Conservation (phyloP, 202 grass and related monocot species). For the Schoenoplectus tabernaemontani region DNA sequence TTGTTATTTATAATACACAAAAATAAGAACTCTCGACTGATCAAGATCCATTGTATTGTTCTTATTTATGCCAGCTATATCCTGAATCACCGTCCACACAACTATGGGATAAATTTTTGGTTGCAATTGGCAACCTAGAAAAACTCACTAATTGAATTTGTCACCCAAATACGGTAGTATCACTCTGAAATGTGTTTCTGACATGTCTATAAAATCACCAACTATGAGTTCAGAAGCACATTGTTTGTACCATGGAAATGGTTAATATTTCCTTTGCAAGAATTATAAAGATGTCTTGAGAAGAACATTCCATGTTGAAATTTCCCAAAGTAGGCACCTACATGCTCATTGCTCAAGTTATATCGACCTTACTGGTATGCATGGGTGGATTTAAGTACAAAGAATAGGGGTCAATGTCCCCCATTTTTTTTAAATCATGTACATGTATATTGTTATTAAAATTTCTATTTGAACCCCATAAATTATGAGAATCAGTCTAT, state of each 20-base stretch:
- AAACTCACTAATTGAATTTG: neutral
- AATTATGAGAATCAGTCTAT: too few species aligned
- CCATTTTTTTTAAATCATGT: too few species aligned
- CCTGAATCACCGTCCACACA: neutral
- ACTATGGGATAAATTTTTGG: neutral
- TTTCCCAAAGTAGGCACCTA: neutral
- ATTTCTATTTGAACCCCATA: too few species aligned
- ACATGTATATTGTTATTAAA: too few species aligned
- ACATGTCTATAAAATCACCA: neutral
- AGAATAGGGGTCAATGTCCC: too few species aligned
- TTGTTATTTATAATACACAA: neutral
- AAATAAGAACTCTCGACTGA: neutral
- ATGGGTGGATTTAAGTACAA: too few species aligned
- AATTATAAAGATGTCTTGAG: too few species aligned
- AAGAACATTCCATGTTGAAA: neutral
- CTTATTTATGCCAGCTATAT: neutral
- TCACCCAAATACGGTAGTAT: neutral
- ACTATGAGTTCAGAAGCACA: neutral
- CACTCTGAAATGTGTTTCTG: neutral
- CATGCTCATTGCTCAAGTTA: neutral
- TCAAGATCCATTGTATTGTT: neutral
- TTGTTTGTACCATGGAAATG: neutral
- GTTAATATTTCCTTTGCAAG: neutral
- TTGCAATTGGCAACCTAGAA: neutral
- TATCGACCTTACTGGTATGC: too few species aligned